Percentiles rank a stretch among this genome's conserved stretches.
Conservation (phyloP, 306 rosid genomes). For the Benincasa hispida region DNA sequence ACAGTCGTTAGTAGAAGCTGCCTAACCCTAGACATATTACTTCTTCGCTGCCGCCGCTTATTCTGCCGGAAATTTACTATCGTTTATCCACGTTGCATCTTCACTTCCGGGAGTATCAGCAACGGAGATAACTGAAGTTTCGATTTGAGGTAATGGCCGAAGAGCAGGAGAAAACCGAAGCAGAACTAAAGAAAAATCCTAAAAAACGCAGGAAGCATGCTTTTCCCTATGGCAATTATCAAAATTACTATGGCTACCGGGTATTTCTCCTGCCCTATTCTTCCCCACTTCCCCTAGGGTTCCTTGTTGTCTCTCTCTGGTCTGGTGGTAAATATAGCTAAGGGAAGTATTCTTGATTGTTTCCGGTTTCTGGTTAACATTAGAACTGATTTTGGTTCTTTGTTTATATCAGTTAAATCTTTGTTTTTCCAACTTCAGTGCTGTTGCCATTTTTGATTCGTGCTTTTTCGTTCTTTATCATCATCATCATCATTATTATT, state of each 20-base stretch:
- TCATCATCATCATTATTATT: too few relatives aligned
- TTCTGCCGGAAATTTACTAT: background rate
- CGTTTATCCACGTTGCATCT: background rate
- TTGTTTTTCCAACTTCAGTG: background rate
- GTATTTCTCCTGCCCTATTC: slow-evolving; percentile 21
- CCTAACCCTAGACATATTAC: background rate
- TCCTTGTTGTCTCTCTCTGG: background rate
- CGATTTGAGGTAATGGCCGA: slow-evolving; percentile 2
- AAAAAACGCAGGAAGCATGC: slow-evolving; percentile 26
- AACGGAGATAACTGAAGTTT: background rate
- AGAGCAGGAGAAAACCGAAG: background rate
- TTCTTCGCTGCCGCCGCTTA: background rate
- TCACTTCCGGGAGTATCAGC: background rate
- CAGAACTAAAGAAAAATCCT: slow-evolving; percentile 12
- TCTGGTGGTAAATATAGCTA: background rate
- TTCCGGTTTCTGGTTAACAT: background rate
- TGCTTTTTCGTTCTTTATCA: background rate
- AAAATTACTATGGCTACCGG: slow-evolving; percentile 77
- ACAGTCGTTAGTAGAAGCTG: background rate
- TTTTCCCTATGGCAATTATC: slow-evolving; percentile 74
- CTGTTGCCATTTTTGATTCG: background rate
- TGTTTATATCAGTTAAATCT: background rate
- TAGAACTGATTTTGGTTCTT: background rate
- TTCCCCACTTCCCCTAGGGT: background rate
- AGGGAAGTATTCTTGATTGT: background rate